Percentiles rank a stretch among this genome's conserved stretches.
phyloP scores from a whole-genome alignment of 306 rosid species.

The Ammopiptanthus mongolicus region DNA sequence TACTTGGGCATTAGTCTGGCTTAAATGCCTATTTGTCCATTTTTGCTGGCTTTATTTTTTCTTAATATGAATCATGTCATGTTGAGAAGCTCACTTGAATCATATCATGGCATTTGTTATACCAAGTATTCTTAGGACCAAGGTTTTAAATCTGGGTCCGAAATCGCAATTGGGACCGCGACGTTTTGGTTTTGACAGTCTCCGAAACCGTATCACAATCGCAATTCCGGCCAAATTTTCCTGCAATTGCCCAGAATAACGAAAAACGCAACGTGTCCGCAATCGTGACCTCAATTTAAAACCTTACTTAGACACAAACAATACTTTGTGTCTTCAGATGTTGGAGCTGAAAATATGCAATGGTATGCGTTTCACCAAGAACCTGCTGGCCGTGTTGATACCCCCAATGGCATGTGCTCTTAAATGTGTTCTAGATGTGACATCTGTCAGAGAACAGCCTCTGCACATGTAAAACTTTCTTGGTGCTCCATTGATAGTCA shows the following conservation, averaged over 20 bases:
- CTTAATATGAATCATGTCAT: not conserved
- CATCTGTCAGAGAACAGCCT: not conserved
- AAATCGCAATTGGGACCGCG: too few relatives aligned
- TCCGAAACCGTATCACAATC: too few relatives aligned
- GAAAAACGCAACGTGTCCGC: too few relatives aligned
- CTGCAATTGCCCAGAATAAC: too few relatives aligned
- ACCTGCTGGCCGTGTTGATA: constrained; percentile 71
- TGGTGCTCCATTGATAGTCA: not conserved
- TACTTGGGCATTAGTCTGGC: constrained; percentile 20
- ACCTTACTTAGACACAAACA: constrained; percentile 99
- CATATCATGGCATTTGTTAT: too few relatives aligned
- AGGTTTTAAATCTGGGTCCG: too few relatives aligned
- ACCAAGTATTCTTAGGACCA: constrained; percentile 96
- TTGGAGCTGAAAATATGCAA: constrained; percentile 97
- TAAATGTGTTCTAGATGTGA: constrained; percentile 19
- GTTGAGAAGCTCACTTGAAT: constrained; percentile 26
- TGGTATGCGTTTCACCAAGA: constrained; percentile 97
- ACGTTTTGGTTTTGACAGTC: too few relatives aligned
- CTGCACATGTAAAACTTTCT: too few relatives aligned
- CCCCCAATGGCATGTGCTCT: constrained; percentile 44
- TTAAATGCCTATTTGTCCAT: not conserved
- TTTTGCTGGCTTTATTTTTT: not conserved
- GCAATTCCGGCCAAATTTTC: too few relatives aligned
- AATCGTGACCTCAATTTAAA: too few relatives aligned
- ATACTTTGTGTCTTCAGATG: constrained; percentile 96